These are phyloP conservation scores for Benincasa hispida DNA, from an alignment of 306 rosid genomes.

Conservation along the genomic window DNA sequence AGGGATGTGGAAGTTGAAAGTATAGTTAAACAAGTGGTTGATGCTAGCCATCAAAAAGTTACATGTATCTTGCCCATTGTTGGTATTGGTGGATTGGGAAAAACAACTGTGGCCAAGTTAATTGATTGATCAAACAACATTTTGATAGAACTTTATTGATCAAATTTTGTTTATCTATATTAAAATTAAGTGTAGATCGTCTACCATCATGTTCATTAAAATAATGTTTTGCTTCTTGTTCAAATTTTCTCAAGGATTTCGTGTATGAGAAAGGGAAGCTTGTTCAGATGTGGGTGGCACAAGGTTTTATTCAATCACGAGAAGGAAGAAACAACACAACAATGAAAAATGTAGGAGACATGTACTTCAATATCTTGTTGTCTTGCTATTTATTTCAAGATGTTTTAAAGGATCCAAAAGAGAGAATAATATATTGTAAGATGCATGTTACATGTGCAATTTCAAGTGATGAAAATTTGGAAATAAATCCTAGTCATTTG, in stretches of 20 bases:
- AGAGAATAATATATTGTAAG: too few relatives aligned
- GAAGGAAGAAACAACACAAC: background rate
- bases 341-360: background rate
- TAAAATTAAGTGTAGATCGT: constrained; percentile 9
- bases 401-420: too few relatives aligned
- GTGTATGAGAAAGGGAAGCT: background rate
- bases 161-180: background rate
- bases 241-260: background rate
- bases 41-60: background rate
- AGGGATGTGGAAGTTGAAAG: background rate
- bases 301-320: background rate
- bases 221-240: constrained; percentile 13
- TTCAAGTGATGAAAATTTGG: background rate
- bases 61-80: background rate
- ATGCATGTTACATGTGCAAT: background rate
- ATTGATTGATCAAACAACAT: background rate
- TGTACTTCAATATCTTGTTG: background rate
- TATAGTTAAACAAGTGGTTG: background rate
- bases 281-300: constrained; percentile 11
- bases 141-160: constrained; percentile 7
- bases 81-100: constrained; percentile 13
- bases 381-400: background rate
- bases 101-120: constrained; percentile 3
- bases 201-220: background rate
- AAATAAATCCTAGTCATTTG: background rate